Base-by-base conservation (phyloP, 2,329 filamentous ascomycete genomes). In the Gnomoniopsis sp. region DNA sequence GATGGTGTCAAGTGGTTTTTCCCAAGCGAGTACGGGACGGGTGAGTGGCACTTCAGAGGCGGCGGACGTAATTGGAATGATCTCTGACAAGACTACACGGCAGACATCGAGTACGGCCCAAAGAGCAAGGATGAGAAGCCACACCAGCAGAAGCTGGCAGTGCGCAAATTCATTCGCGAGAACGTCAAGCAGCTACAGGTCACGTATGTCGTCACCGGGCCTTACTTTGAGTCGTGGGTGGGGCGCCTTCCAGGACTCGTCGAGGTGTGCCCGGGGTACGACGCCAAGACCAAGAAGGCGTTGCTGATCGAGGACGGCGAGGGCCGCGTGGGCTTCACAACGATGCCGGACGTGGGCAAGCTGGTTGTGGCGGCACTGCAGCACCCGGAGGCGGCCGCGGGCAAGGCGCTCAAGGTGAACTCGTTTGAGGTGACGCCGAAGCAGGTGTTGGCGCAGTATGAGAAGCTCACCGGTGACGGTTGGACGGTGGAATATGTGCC, bases 201-300 rank as follows among this genome's bases (percentile, higher is more conserved):
- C 57, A 89, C 88, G 0, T 90, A 87, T 67, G 73, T 90, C 0
- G 88, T 90, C 4, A 89, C 87, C 0, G 88, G 88, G 0, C 88
- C 88, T 0, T 90, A 88, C 64, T 80, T 82, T 33, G 87, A 89
- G 61, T 77, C 88, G 68, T 89, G 79, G 74, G 75, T 88, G 48
- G 62, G 63, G 6, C 69, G 76, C 3, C 65, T 73, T n/a, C 69
- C 73, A 7, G 71, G 69, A 0, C 65, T 73, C 3, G 68, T 71
- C 53, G 68, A 73, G 36, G 38, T 57, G 3, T 71, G 76, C 0
- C 88, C 88, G 2, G 80, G 80, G 0, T 91, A 84, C 65, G 80
- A 90, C 66, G 74, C 82, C 1, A 72, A 75, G 60, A 74, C 67
- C 2, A 86, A 81, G 66, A 81, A 76, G 58, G 88, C 88, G 0